Evolutionary conservation across 306 rosid genomes (phyloP).

Genomic region (Arachis stenosperma): DNA sequence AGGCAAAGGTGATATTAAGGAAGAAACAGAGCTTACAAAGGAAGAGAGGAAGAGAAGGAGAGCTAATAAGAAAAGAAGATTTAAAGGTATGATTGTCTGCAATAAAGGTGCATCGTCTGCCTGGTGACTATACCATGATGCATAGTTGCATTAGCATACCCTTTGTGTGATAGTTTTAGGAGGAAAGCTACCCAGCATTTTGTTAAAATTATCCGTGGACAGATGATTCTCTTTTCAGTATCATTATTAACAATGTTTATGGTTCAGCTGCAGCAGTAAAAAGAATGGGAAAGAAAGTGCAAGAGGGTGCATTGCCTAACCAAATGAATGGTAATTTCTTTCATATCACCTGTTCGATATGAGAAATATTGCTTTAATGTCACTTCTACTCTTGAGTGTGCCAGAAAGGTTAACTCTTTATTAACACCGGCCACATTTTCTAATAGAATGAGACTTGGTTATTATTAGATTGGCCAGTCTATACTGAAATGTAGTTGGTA

Average conservation of each 20-base stretch:
- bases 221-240: slow-evolving; percentile 4
- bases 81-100: slow-evolving; percentile 60
- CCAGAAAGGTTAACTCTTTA: background rate
- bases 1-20: slow-evolving; percentile 94
- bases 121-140: slow-evolving; percentile 27
- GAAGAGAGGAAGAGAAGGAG: slow-evolving; percentile 91
- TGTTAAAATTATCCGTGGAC: background rate
- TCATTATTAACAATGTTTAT: slow-evolving; percentile 31
- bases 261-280: slow-evolving; percentile 65
- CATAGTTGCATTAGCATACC: slow-evolving; percentile 30
- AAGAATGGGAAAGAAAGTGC: slow-evolving; percentile 52
- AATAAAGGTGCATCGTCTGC: slow-evolving; percentile 10
- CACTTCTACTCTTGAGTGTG: slow-evolving; percentile 7
- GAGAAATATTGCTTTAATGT: background rate
- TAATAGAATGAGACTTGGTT: background rate
- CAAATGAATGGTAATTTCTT: slow-evolving; percentile 52
- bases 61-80: slow-evolving; percentile 86
- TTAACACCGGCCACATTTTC: background rate
- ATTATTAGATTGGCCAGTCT: background rate
- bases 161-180: background rate
- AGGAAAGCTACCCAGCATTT: slow-evolving; percentile 36
- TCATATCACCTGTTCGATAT: background rate
- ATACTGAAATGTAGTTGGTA: slow-evolving; percentile 17
- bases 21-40: slow-evolving; percentile 84
- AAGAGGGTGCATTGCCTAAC: slow-evolving; percentile 29